Base-by-base conservation (phyloP, 352 stramenopile genomes). In the Phytophthora boehmeriae region DNA sequence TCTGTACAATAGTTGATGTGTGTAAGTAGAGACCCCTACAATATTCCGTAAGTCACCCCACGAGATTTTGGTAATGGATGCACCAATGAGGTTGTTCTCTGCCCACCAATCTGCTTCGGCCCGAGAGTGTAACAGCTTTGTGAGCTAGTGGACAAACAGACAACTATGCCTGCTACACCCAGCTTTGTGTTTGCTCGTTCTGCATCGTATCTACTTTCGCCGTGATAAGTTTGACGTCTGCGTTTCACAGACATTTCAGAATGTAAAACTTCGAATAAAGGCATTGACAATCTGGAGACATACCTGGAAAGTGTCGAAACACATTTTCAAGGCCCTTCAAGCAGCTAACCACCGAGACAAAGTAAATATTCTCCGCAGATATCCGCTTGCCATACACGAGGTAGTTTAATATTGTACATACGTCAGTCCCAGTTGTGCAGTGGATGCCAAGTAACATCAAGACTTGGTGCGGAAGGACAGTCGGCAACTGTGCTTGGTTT, bases 281-380 rank as follows among this genome's bases (percentile, higher is more conserved):
- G 19, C n/a, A 44, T 16, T n/a, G n/a, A 22, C 38, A 9, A 44
- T 22, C 5, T 22, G 4, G 14, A 17, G n/a, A 71, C 60, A 25
- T 52, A 76, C 67, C 65, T 53, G 71, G 76, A 36, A 77, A 80
- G 30, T 63, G 44, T 17, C 71, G 44, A 32, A 71, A 54, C 23
- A 85, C 59, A 27, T 43, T 47, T 27, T 74, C 54, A 17, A 82
- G 41, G 11, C 70, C 73, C 0, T 55, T 49, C 8, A 68, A 34
- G 4, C 67, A 63, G 42, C 50, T 72, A 41, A 78, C 66, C n/a
- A 86, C 34, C 2, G 71, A 68, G 36, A 71, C 62, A 44, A 78
- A 75, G 54, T 79, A 83, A 59, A 86, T 79, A 54, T 28, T 65
- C 3, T 42, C 47, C 9, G 58, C 56, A 5, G 45, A 36, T 2